A percentile compares a stretch with the other conserved stretches of the same genome.
phyloP scores from a whole-genome alignment of 2,329 filamentous ascomycete species.

The Scopulariopsis brevicaulis region DNA sequence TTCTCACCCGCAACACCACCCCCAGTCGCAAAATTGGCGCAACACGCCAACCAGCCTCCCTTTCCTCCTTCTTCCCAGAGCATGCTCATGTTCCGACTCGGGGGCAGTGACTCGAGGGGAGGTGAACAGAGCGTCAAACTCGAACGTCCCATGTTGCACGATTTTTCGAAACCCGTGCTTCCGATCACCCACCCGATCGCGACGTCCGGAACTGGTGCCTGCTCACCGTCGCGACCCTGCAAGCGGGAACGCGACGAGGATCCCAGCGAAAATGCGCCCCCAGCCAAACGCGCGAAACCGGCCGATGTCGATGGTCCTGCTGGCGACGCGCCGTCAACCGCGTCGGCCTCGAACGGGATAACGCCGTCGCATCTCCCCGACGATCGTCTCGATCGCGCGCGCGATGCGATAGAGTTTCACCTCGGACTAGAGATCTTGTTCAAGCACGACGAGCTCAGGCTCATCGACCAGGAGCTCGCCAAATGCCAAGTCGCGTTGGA shows the following conservation, averaged over 20 bases:
- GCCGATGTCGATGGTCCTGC: neutral
- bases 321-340: neutral
- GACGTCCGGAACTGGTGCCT: conserved; percentile 7
- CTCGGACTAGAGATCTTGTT: conserved; percentile 84
- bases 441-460: conserved; percentile 86
- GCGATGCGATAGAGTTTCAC: conserved; percentile 57
- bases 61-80: conserved; percentile 14
- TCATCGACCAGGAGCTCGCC: conserved; percentile 92
- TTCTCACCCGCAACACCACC: conserved; percentile 9
- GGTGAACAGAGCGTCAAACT: conserved; percentile 37
- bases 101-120: conserved; percentile 45
- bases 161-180: conserved; percentile 19
- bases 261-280: conserved; percentile 11
- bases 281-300: neutral
- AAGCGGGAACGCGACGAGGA: conserved; percentile 27
- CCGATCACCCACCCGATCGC: conserved; percentile 14
- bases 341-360: neutral
- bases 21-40: conserved; percentile 7
- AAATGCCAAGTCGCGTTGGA: conserved; percentile 92
- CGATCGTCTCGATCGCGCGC: neutral
- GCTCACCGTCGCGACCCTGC: conserved; percentile 16
- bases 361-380: neutral
- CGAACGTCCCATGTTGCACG: conserved; percentile 25
- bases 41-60: neutral
- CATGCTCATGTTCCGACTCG: conserved; percentile 52